Evolutionary conservation across 106 monocot species (phyloP).

Genomic region (Allium sativum): DNA sequence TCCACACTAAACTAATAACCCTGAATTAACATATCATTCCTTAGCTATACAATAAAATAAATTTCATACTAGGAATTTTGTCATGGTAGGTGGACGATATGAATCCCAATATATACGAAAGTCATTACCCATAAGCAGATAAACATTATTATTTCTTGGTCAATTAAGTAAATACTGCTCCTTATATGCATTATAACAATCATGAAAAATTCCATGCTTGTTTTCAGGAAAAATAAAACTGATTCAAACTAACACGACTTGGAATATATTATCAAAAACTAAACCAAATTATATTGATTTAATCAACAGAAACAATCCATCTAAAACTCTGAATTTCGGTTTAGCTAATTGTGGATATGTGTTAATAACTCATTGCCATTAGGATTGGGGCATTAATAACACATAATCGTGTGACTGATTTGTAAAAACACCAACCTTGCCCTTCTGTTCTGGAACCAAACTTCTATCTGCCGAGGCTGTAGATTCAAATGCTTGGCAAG

Average conservation of each 20-base stretch:
- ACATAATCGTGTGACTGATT: not conserved
- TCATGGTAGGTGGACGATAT: no score
- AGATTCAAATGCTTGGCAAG: conserved; percentile 17
- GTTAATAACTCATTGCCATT: no score
- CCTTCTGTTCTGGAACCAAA: conserved; percentile 26
- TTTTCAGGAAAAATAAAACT: not conserved
- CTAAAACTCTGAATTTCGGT: not conserved
- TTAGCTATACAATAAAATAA: no score
- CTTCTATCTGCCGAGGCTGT: conserved; percentile 12
- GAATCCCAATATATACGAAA: no score
- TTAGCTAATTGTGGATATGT: not conserved
- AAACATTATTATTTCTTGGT: no score
- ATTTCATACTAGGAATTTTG: no score
- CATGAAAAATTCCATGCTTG: no score
- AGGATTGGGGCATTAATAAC: not conserved
- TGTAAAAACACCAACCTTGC: conserved; percentile 2
- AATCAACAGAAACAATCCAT: not conserved
- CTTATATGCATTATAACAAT: no score
- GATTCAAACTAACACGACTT: not conserved
- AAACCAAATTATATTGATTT: not conserved
- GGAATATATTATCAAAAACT: not conserved
- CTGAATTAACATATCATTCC: no score
- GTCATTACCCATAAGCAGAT: no score
- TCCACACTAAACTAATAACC: no score
- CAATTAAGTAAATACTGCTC: no score